phyloP scores from a whole-genome alignment of 1,284 basidiomycete species.

The Cutaneotrichosporon sp. region DNA sequence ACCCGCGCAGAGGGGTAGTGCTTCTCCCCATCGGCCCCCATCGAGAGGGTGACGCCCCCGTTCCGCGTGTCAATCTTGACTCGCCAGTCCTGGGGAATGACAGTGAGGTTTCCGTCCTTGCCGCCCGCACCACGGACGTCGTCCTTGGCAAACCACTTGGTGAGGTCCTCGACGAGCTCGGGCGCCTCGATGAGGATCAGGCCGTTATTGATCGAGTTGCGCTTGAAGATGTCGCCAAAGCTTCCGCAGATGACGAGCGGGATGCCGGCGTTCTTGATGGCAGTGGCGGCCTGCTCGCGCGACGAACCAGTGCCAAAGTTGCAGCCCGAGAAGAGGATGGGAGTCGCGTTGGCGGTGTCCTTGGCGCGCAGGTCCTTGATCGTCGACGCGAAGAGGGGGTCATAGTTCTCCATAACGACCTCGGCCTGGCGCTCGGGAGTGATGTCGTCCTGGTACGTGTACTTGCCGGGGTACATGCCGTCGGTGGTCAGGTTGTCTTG shows the following conservation, averaged over 20 bases:
- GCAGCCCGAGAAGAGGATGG: constrained; percentile 86
- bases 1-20: constrained; percentile 71
- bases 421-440: constrained; percentile 90
- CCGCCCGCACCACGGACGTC: constrained; percentile 75
- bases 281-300: constrained; percentile 98
- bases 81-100: constrained; percentile 63
- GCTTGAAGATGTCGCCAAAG: constrained; percentile 99
- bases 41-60: constrained; percentile 63
- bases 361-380: constrained; percentile 62
- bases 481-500: constrained; percentile 99
- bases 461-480: constrained; percentile 98
- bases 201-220: constrained; percentile 98
- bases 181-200: constrained; percentile 93
- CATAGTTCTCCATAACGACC: constrained; percentile 98
- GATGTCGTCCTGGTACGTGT: constrained; percentile 99
- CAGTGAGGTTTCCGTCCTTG: constrained; percentile 72
- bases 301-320: constrained; percentile 99
- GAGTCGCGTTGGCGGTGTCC: constrained; percentile 42
- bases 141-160: constrained; percentile 67
- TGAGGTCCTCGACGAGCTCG: constrained; percentile 82
- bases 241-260: constrained; percentile 93
- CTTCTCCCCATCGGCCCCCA: constrained; percentile 57
- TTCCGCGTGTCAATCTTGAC: constrained; percentile 69
- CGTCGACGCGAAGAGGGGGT: constrained; percentile 75
- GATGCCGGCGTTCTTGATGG: constrained; percentile 88